Percentiles rank a stretch among this genome's conserved stretches.
Evolutionary conservation across 2,329 filamentous ascomycete species (phyloP).

Genomic region (Teratosphaeria zuluensis): DNA sequence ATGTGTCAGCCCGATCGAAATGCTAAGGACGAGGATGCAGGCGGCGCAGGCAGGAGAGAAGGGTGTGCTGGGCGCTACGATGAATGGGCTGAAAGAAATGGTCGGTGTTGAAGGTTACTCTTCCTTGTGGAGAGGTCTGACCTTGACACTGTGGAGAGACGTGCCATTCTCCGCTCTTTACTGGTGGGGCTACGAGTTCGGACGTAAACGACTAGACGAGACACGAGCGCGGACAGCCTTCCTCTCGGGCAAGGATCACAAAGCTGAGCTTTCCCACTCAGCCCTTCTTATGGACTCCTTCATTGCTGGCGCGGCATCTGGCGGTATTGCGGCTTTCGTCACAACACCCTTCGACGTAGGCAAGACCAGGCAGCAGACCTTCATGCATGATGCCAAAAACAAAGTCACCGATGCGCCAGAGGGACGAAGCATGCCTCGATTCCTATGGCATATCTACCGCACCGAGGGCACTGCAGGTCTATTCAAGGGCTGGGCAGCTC

Average conservation of each 20-base stretch:
- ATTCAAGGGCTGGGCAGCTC: slow-evolving; percentile 84
- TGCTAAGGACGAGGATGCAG: slow-evolving; percentile 88
- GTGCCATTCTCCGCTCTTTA: slow-evolving; percentile 96
- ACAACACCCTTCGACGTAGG: slow-evolving; percentile 97
- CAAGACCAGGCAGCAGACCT: slow-evolving; percentile 88
- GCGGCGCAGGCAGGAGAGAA: slow-evolving; percentile 39
- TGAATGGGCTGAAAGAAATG: slow-evolving; percentile 69
- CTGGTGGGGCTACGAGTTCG: slow-evolving; percentile 94
- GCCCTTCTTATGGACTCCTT: slow-evolving; percentile 85
- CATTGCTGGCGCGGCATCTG: slow-evolving; percentile 71
- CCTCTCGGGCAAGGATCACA: slow-evolving; percentile 12
- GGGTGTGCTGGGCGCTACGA: slow-evolving; percentile 68
- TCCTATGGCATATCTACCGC: slow-evolving; percentile 84
- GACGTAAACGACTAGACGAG: slow-evolving; percentile 62
- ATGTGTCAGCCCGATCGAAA: slow-evolving; percentile 81
- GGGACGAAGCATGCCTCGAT: slow-evolving; percentile 65
- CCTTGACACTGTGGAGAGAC: slow-evolving; percentile 88
- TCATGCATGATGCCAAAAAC: slow-evolving; percentile 47
- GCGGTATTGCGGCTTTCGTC: slow-evolving; percentile 73
- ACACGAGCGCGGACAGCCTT: slow-evolving; percentile 43
- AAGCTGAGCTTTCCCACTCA: slow-evolving; percentile 53
- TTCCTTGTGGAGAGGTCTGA: slow-evolving; percentile 82
- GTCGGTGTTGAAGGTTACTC: slow-evolving; percentile 65
- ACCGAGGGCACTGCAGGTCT: slow-evolving; percentile 73
- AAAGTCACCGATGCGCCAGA: slow-evolving; percentile 50